Conservation (phyloP, 2,329 filamentous ascomycete species). For the Bipolaris cookei region DNA sequence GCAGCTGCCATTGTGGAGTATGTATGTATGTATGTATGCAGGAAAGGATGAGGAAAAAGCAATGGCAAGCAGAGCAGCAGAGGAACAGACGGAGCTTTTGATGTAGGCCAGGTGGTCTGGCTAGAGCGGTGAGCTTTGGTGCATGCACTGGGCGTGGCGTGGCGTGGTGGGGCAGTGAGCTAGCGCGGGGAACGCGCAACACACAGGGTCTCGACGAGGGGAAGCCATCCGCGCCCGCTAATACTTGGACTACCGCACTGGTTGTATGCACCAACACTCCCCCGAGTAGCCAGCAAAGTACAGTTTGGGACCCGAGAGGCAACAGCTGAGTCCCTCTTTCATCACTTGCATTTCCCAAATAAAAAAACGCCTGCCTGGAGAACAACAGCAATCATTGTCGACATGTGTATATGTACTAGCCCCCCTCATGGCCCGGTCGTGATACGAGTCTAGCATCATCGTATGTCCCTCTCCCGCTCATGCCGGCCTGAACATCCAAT, state of each 20-base stretch:
- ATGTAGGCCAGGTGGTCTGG: constrained; percentile 17
- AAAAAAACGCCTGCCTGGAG: too few species aligned
- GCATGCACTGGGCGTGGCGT: constrained; percentile 20
- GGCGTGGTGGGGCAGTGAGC: constrained; percentile 18
- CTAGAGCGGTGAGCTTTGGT: constrained; percentile 25
- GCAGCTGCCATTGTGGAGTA: constrained; percentile 37
- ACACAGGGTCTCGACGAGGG: constrained; percentile 22
- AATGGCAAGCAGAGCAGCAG: not conserved
- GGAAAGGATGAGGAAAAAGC: not conserved
- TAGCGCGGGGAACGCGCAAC: constrained; percentile 31
- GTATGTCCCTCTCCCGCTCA: not conserved
- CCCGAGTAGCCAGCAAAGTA: too few species aligned
- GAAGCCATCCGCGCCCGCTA: not conserved
- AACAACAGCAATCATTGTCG: too few species aligned
- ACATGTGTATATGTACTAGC: too few species aligned
- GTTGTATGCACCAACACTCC: not conserved
- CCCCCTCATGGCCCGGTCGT: not conserved
- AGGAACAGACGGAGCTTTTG: constrained; percentile 5
- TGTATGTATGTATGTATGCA: not conserved
- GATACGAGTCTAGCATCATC: not conserved
- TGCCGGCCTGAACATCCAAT: not conserved
- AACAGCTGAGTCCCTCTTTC: too few species aligned
- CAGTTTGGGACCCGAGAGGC: too few species aligned
- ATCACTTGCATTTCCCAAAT: too few species aligned
- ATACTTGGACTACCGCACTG: too few species aligned